Conservation (phyloP, 2,329 filamentous ascomycete genomes). For the Claviceps quebecensis region DNA sequence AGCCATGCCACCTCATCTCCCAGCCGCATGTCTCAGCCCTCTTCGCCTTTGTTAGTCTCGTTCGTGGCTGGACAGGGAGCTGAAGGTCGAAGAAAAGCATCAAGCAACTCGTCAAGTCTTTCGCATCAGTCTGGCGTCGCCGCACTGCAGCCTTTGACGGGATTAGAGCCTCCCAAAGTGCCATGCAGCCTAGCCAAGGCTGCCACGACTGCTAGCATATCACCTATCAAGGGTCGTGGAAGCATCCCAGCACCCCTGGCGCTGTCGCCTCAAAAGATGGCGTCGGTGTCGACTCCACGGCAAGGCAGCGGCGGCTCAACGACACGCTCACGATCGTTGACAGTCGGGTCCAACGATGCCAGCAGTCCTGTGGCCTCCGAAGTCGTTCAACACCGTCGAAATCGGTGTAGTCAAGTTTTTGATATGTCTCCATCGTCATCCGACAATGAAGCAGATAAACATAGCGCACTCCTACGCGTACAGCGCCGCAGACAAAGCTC, state of each 20-base stretch:
- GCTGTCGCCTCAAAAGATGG: slow-evolving; percentile 49
- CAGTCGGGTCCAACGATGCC: slow-evolving; percentile 85
- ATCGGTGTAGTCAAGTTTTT: slow-evolving; percentile 85
- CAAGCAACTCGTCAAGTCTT: slow-evolving; percentile 71
- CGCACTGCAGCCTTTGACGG: slow-evolving; percentile 52
- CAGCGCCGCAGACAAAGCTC: slow-evolving; percentile 92
- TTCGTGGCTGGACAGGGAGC: slow-evolving; percentile 76
- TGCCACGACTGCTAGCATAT: slow-evolving; percentile 37
- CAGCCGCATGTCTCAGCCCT: slow-evolving; percentile 60
- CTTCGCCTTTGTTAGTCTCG: slow-evolving; percentile 72
- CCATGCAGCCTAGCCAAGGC: slow-evolving; percentile 47
- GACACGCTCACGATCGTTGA: slow-evolving; percentile 73
- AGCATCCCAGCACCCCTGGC: slow-evolving; percentile 36
- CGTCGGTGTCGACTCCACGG: slow-evolving; percentile 41
- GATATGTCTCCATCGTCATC: slow-evolving; percentile 96
- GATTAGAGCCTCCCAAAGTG: slow-evolving; percentile 57
- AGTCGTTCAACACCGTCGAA: slow-evolving; percentile 65
- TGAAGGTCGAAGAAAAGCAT: slow-evolving; percentile 75
- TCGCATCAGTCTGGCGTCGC: slow-evolving; percentile 57
- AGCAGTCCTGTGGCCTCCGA: slow-evolving; percentile 63
- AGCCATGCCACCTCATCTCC: slow-evolving; percentile 77
- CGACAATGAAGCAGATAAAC: slow-evolving; percentile 88
- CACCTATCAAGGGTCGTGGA: slow-evolving; percentile 42
- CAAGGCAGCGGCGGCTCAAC: slow-evolving; percentile 46
- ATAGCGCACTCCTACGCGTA: slow-evolving; percentile 79